These are phyloP conservation scores for Salvia hispanica DNA, from an alignment of 257 asterid genomes.

Conservation along the genomic window DNA sequence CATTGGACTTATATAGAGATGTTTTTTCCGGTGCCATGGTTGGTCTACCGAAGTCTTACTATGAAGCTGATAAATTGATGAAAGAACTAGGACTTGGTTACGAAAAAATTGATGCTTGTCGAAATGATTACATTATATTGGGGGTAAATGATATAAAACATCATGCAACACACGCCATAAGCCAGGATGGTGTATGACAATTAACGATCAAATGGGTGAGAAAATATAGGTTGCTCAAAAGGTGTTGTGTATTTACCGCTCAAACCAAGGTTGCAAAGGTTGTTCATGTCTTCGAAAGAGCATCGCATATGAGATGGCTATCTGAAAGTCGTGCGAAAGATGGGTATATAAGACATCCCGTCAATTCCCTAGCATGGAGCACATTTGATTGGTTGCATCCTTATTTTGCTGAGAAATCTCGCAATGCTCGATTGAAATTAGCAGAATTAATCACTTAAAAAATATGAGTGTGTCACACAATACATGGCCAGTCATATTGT, in stretches of 20 bases:
- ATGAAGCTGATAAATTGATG: neutral
- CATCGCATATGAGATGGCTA: neutral
- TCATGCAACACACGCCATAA: neutral
- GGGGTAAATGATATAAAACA: neutral
- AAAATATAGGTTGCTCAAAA: neutral
- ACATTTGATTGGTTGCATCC: neutral
- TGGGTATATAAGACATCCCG: neutral
- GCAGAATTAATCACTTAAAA: neutral
- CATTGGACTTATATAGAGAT: neutral
- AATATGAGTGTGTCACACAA: neutral
- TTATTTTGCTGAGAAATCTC: neutral
- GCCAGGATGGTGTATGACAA: neutral
- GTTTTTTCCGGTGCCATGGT: neutral
- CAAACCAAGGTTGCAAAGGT: neutral
- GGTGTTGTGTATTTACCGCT: constrained; percentile 9
- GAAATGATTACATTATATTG: constrained; percentile 13
- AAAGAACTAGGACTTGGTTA: constrained; percentile 1
- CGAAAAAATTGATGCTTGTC: constrained; percentile 9
- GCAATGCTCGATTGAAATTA: neutral
- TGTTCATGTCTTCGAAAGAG: constrained; percentile 2
- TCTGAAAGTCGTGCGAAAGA: neutral
- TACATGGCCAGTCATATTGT: neutral
- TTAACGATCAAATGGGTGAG: no score
- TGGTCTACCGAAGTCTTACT: neutral
- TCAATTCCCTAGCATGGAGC: neutral